Conservation (phyloP, 768 basidiomycete genomes). For the Lanmaoa rubissima region DNA sequence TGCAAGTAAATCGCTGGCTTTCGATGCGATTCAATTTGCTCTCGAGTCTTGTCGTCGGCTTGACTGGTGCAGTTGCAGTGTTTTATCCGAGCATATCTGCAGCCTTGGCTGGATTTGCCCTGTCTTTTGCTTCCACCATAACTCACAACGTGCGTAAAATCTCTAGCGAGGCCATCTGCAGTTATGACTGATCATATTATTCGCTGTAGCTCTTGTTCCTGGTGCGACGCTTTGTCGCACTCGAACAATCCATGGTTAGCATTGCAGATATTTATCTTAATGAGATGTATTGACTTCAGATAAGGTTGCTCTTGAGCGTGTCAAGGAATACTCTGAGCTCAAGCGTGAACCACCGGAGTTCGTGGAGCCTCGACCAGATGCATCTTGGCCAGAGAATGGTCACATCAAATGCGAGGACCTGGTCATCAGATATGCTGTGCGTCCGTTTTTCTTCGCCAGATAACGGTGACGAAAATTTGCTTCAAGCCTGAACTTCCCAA, state of each 20-base stretch:
- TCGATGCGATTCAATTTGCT: slow-evolving; percentile 84
- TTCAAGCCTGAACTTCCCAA: slow-evolving; percentile 79
- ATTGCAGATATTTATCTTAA: neutral
- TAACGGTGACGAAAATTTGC: neutral
- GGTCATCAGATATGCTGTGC: slow-evolving; percentile 73
- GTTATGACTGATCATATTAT: slow-evolving; percentile 18
- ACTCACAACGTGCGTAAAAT: slow-evolving; percentile 53
- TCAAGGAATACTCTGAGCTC: slow-evolving; percentile 89
- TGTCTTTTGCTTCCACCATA: slow-evolving; percentile 80
- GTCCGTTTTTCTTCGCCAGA: slow-evolving; percentile 23
- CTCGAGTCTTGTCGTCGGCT: slow-evolving; percentile 68
- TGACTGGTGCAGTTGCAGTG: slow-evolving; percentile 66
- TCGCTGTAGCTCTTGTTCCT: slow-evolving; percentile 53
- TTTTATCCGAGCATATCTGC: slow-evolving; percentile 72
- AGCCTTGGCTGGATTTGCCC: slow-evolving; percentile 79
- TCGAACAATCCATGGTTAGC: slow-evolving; percentile 89
- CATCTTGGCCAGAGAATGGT: slow-evolving; percentile 75
- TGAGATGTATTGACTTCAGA: slow-evolving; percentile 1
- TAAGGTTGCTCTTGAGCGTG: slow-evolving; percentile 81
- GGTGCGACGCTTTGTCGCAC: slow-evolving; percentile 78
- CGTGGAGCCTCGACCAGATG: slow-evolving; percentile 78
- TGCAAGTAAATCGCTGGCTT: slow-evolving; percentile 84
- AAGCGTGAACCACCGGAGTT: slow-evolving; percentile 78
- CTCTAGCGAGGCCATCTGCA: neutral
- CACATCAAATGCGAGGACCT: slow-evolving; percentile 70